Evolutionary conservation across 2,329 filamentous ascomycete species (phyloP), one percentile per base, ranked within the genome.

Genomic region (Aspergillus neoniger): DNA sequence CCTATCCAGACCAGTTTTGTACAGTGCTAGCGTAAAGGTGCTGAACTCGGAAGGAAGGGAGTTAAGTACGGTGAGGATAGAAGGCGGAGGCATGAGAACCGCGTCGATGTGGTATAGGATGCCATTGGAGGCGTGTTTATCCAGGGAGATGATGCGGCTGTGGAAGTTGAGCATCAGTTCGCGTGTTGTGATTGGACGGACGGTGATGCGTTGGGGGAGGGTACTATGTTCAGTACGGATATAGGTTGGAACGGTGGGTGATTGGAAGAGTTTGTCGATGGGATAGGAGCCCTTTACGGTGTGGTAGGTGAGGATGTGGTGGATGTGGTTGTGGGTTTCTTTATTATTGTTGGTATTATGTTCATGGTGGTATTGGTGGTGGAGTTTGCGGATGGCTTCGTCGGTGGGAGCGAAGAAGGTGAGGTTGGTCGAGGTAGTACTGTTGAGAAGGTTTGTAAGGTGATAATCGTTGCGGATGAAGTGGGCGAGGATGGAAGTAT

Each of bases 371-470:
- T 55, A 76, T 0, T 84, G 76, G 17, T 84, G 76, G 19, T 59
- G 65, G 55, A 87, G 82, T 76, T 84, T 85, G 60, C 89, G 85
- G 68, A 97, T 94, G 0, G 92, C 92, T 53, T 82, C 79, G 73
- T 96, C 86, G 1, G 85, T 87, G 0, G 93, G 93, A 2, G 91
- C 90, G 69, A 96, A 96, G 54, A 95, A 77, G 0, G 93, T 96
- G 70, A 89, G 86, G 75, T 94, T 93, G 21, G 85, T 81, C 38
- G 84, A 78, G 1, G 91, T 94, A 70, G 85, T 23, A 23, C 5
- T 85, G 77, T 96, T 95, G 28, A 97, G 84, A 3, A 87, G 74
- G 57, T 89, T 75, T 38, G 94, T 87, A 0, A 96, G 79, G 55
- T 91, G 86, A 1, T 87, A 83, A 72, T 90, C 88, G 62, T 92